Conservation (phyloP, 2,329 filamentous ascomycete genomes). For the Colletotrichum simmondsii region DNA sequence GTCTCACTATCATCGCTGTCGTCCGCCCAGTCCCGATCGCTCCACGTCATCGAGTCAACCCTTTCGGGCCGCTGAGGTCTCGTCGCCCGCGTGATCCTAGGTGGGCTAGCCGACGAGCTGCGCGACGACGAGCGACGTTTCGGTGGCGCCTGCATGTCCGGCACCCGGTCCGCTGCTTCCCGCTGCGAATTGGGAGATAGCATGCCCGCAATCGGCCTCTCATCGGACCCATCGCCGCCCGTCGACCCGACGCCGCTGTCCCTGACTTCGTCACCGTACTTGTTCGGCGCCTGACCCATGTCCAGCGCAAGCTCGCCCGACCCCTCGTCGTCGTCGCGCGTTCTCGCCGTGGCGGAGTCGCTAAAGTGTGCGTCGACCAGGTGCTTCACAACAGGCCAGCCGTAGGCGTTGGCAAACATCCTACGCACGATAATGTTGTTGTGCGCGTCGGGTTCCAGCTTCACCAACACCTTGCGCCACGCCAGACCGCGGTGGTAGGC, state of each 20-base stretch:
- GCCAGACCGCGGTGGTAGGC: conserved; percentile 92
- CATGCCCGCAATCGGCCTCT: conserved; percentile 42
- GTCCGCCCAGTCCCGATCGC: conserved; percentile 71
- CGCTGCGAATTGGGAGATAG: conserved; percentile 35
- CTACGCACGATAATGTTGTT: conserved; percentile 98
- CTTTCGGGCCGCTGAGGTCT: conserved; percentile 12
- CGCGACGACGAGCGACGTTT: conserved; percentile 28
- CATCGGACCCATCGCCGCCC: conserved; percentile 1
- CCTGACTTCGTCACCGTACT: conserved; percentile 74
- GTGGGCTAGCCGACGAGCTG: conserved; percentile 27
- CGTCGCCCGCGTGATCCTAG: conserved; percentile 15
- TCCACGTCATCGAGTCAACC: conserved; percentile 71
- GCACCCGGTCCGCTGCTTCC: conserved; percentile 57
- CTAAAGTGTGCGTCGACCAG: conserved; percentile 94
- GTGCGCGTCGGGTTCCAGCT: conserved; percentile 95
- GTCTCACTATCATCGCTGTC: conserved; percentile 59
- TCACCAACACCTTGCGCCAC: conserved; percentile 97
- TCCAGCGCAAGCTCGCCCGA: conserved; percentile 76
- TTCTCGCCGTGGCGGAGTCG: conserved; percentile 74
- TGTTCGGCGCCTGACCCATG: conserved; percentile 64
- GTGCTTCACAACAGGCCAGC: conserved; percentile 97
- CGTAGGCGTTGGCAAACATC: conserved; percentile 97
- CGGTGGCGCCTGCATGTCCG: conserved; percentile 52
- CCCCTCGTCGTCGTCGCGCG: conserved; percentile 74
- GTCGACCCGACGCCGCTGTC: conserved; percentile 41